Evolutionary conservation across 2,329 filamentous ascomycete genomes (phyloP), one percentile per base, ranked within the genome.

Genomic region (Pseudofabraea citricarpa): DNA sequence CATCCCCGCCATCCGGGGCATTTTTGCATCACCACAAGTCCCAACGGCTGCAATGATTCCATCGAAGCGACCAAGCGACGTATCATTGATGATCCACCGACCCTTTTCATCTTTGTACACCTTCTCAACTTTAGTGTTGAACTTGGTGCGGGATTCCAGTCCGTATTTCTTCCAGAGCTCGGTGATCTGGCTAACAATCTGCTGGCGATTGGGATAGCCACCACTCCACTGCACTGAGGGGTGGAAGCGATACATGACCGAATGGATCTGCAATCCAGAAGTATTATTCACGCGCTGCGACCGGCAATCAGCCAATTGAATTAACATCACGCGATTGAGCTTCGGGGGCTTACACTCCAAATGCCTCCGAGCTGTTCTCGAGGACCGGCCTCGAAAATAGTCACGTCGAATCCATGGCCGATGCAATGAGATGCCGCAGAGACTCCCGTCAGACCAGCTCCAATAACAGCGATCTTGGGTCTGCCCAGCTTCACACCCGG

Each of bases 171-270:
- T 74, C 87, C 87, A 94, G 0, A 94, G 67, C 47, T 81, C 65
- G 15, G 73, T 73, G 9, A 93, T 81, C 58, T 90, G 82, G 19
- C 74, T 72, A 33, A 90, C 71, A 47, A 94, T 93, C 62, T 90
- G 80, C 50, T 83, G 69, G 39, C 86, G 81, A 48, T 83, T 75
- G 0, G 89, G 89, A 57, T 94, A 94, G n/a, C 86, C 86, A 22
- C 73, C 69, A 24, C 77, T 70, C 81, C 86, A 94, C 48, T 77
- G 72, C 1, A 94, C 79, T 0, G 84, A 85, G 0, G 89, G 89
- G 53, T 91, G 86, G 61, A 94, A 95, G 18, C 88, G 79, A 63
- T 91, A 94, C 87, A 93, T 93, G 45, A 90, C 63, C 16, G 82
- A 87, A 61, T 94, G 87, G 18, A 94, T 90, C 57, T 93, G 87